Conservation (phyloP, 1,139 yeast species). For the Lodderomyces margitis region DNA sequence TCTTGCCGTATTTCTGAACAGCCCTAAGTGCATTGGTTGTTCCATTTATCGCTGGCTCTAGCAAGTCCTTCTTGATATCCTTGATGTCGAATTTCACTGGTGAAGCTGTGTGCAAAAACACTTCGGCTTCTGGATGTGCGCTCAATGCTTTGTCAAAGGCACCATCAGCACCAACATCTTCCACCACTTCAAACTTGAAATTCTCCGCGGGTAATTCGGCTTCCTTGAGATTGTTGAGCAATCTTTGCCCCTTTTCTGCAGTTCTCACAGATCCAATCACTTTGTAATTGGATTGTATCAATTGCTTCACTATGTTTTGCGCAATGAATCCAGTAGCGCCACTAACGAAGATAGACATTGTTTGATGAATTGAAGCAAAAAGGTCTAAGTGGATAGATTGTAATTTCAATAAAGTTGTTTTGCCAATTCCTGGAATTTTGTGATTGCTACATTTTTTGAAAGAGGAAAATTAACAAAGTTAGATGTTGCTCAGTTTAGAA, state of each 20-base stretch:
- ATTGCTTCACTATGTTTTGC: slow-evolving; percentile 41
- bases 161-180: slow-evolving; percentile 29
- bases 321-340: slow-evolving; percentile 69
- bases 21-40: slow-evolving; percentile 35
- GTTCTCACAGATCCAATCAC: slow-evolving; percentile 67
- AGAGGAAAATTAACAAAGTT: too few species aligned
- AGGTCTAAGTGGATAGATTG: neutral
- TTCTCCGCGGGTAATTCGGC: slow-evolving; percentile 13
- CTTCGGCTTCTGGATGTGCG: slow-evolving; percentile 26
- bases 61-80: slow-evolving; percentile 38
- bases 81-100: slow-evolving; percentile 33
- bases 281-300: slow-evolving; percentile 40
- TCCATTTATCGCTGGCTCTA: slow-evolving; percentile 44
- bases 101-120: slow-evolving; percentile 35
- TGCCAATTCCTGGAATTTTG: neutral
- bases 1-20: slow-evolving; percentile 23
- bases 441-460: too few species aligned
- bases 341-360: slow-evolving; percentile 38
- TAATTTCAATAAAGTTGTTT: too few species aligned
- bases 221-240: slow-evolving; percentile 19
- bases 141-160: slow-evolving; percentile 36
- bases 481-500: too few species aligned
- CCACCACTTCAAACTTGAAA: slow-evolving; percentile 34
- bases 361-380: neutral
- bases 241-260: slow-evolving; percentile 48